Conservation (phyloP, 1,139 yeast species). For the Suhomyces kunorum region DNA sequence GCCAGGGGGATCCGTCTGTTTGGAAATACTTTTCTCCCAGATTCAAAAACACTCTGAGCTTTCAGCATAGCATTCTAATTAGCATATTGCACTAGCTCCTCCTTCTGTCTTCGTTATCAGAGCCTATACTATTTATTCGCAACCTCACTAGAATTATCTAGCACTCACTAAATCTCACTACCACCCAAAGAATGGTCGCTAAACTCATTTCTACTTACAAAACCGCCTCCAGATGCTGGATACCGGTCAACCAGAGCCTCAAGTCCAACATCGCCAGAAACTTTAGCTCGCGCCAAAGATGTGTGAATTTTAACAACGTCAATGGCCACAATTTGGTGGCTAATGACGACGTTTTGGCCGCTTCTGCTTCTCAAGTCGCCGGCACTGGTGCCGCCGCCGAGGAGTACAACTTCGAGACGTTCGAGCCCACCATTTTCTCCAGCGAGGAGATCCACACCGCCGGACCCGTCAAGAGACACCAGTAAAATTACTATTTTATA, state of each 20-base stretch:
- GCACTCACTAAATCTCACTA: too few species aligned
- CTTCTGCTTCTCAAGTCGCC: slow-evolving; percentile 14
- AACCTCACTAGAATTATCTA: too few species aligned
- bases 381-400: slow-evolving; percentile 15
- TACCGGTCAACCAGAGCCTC: slow-evolving; percentile 28
- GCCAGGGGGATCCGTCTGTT: not conserved
- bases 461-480: slow-evolving; percentile 36
- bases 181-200: slow-evolving; percentile 23
- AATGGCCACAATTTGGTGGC: slow-evolving; percentile 37
- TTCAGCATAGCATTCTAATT: too few species aligned
- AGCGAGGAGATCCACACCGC: slow-evolving; percentile 49
- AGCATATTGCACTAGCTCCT: too few species aligned
- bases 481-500: slow-evolving; percentile 3
- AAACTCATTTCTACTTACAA: slow-evolving; percentile 41
- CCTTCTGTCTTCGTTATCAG: too few species aligned
- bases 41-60: not conserved
- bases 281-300: slow-evolving; percentile 44
- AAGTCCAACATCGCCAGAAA: slow-evolving; percentile 19
- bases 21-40: too few species aligned
- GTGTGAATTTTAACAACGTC: slow-evolving; percentile 38
- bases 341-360: slow-evolving; percentile 37
- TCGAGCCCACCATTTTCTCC: slow-evolving; percentile 45
- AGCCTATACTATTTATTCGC: too few species aligned
- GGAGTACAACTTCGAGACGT: slow-evolving; percentile 29
- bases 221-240: slow-evolving; percentile 51